Evolutionary conservation across 2,329 filamentous ascomycete species (phyloP).

Genomic region (Fusarium guadeloupense): DNA sequence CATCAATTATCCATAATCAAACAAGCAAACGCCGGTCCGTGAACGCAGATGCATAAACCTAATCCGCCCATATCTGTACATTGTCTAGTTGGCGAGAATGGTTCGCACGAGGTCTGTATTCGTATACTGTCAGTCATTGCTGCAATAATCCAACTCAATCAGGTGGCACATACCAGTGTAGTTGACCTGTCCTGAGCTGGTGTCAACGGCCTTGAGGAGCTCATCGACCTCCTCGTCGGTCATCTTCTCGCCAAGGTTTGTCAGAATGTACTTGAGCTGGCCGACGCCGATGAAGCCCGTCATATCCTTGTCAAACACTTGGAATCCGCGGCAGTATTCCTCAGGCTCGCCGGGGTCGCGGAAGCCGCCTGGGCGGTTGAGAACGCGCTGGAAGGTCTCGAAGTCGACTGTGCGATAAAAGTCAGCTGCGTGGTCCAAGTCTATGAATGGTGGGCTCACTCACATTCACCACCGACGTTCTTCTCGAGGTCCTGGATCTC

Average conservation of each 20-base stretch:
- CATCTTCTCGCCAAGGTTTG: slow-evolving; percentile 99
- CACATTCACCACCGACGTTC: slow-evolving; percentile 89
- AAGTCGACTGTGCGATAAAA: slow-evolving; percentile 79
- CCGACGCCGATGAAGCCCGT: slow-evolving; percentile 97
- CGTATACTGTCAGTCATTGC: background rate
- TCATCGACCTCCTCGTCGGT: slow-evolving; percentile 98
- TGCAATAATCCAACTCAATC: background rate
- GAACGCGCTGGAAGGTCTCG: slow-evolving; percentile 93
- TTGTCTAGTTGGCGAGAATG: slow-evolving; percentile 79
- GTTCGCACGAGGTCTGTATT: slow-evolving; percentile 80
- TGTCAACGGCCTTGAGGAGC: slow-evolving; percentile 97
- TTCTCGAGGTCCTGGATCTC: slow-evolving; percentile 95
- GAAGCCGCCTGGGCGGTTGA: slow-evolving; percentile 98
- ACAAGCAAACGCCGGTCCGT: slow-evolving; percentile 47
- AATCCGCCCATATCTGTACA: slow-evolving; percentile 27
- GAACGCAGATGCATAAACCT: slow-evolving; percentile 47
- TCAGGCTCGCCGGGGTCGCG: slow-evolving; percentile 97
- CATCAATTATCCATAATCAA: slow-evolving; percentile 44
- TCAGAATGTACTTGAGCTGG: slow-evolving; percentile 97
- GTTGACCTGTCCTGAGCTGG: slow-evolving; percentile 95
- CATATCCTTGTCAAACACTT: slow-evolving; percentile 99
- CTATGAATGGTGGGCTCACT: slow-evolving; percentile 52
- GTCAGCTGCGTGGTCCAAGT: slow-evolving; percentile 5
- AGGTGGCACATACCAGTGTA: slow-evolving; percentile 75
- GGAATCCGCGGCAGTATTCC: slow-evolving; percentile 98